Base-by-base conservation (phyloP, 345 rosid genomes). In the Leavenworthia alabamica region DNA sequence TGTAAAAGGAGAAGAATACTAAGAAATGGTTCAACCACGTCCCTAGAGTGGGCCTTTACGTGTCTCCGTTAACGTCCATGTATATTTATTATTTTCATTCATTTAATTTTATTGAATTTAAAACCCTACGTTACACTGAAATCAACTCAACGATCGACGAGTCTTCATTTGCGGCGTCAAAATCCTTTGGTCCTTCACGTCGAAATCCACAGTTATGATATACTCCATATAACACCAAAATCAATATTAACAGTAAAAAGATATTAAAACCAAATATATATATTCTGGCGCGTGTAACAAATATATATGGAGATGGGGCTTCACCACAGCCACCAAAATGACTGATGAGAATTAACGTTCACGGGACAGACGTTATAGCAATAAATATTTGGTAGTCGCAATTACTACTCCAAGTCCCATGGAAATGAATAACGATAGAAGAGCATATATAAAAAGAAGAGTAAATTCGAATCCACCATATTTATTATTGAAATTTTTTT, bases 161-260 rank as follows among this genome's bases (percentile, higher is more conserved):
- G 74, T 70, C 74, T 26, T 45, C 50, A 6, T 10, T 62, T 70
- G 74, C 74, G 74, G 74, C 74, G 62, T 62, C 68, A 62, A 69
- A 35, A 37, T 62, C 4, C 63, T 54, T 20, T 62, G 56, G 56
- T 62, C 63, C 16, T 54, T 69, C 62, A 52, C 56, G 62, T 20
- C 49, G 35, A 50, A 49, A 20, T 43, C 74, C 74, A 68, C 2
- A 51, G 59, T 59, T 58, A 67, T 58, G 51, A 51, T 27, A 27
- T 29, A 17, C 17, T 16, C 3, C 42, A 37, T 1, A n/a, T 37
- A 37, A 36, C 16, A 36, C 6, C n/a, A n/a, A 1, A 36, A 37
- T 8, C 16, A 37, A n/a, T 37, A 6, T 37, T 37, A 37, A 37
- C 42, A 26, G 6, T 7, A n/a, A 35, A 37, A 6, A 13, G n/a